Base-by-base conservation (phyloP, 2,329 filamentous ascomycete genomes). In the Fusarium anguioides region DNA sequence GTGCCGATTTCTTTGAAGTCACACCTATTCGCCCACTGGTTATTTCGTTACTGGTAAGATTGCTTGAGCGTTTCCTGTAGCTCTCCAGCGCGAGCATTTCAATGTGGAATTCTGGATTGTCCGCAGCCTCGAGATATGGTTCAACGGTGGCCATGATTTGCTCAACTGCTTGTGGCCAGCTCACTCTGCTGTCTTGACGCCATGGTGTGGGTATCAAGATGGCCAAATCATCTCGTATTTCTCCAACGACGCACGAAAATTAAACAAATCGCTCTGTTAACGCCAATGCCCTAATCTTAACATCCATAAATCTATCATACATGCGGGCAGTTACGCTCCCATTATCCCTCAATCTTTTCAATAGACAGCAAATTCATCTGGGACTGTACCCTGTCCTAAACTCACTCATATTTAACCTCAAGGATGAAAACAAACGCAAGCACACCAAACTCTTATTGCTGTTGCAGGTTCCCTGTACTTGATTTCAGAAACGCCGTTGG, bases 251-350 rank as follows among this genome's bases (percentile, higher is more conserved):
- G 53, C 68, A 35, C n/a, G 6, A 50, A 46, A 46, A 36, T 58
- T 50, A 63, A 68, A 45, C 49, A 55, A 70, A 67, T 56, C 65
- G 64, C 67, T 67, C 49, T 69, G 44, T 62, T 72, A 55, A 71
- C 71, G 71, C 71, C 71, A 42, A 52, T 59, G 52, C 71, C 71
- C 62, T 69, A 68, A 29, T 67, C 71, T 69, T 73, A 69, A 69
- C 65, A 72, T 63, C 54, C 70, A 47, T 67, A 61, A 49, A 51
- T 72, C 60, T 73, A 73, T 73, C 49, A 67, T 73, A 73, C 71
- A 73, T 37, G 53, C 42, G 50, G 44, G 41, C 52, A 53, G 55
- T 59, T 47, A 39, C 49, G 20, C 41, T 51, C 53, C 63, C 48
- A 45, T 58, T 62, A 37, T 55, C 36, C 44, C 50, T 56, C 51